Evolutionary conservation across 176 grass and related monocot species (phyloP).

Genomic region (Phoenix roebelenii): DNA sequence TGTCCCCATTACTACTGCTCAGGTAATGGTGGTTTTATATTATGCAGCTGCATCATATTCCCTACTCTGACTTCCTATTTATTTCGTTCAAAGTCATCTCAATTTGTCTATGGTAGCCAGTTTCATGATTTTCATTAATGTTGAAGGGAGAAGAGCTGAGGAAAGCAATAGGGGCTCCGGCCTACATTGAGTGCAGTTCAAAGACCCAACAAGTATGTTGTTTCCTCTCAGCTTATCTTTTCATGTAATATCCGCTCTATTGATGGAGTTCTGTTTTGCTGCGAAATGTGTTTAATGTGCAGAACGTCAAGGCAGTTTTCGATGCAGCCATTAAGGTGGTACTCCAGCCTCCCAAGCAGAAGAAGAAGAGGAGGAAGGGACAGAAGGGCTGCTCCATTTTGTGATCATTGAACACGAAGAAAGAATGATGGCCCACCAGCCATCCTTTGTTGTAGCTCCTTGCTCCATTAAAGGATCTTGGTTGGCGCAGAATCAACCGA

Average conservation of each 20-base stretch:
- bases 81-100: neutral
- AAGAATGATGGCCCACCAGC: no score
- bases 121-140: constrained; percentile 5
- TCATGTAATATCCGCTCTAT: constrained; percentile 14
- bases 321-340: constrained; percentile 80
- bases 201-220: constrained; percentile 67
- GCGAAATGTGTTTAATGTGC: constrained; percentile 10
- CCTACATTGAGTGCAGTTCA: constrained; percentile 67
- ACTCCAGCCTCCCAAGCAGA: constrained; percentile 69
- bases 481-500: no score
- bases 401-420: constrained; percentile 16
- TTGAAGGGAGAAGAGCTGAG: constrained; percentile 62
- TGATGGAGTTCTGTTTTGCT: neutral
- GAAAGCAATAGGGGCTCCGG: constrained; percentile 53
- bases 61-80: neutral
- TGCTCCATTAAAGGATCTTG: no score
- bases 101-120: neutral
- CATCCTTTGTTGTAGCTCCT: no score
- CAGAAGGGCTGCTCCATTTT: constrained; percentile 64
- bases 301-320: constrained; percentile 76
- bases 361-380: constrained; percentile 51
- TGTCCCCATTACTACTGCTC: constrained; percentile 31
- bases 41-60: neutral
- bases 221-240: neutral
- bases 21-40: constrained; percentile 12